These are phyloP conservation scores for Diplocarpon mali DNA, from an alignment of 2,329 filamentous ascomycete species.

Conservation along the genomic window DNA sequence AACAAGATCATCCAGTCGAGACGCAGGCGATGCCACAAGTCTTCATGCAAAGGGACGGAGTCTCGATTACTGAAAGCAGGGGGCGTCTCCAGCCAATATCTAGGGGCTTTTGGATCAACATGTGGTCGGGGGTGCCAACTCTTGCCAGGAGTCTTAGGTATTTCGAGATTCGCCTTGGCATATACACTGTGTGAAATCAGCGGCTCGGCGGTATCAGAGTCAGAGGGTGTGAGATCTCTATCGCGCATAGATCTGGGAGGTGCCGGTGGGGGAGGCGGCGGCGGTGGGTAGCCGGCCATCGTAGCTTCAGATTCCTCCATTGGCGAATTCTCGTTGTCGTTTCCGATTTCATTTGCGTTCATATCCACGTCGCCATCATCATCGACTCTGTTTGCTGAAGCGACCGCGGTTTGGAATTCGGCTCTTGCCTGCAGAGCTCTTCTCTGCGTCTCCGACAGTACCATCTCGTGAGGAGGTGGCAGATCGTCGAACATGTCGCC, in stretches of 20 bases:
- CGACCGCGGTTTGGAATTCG: neutral
- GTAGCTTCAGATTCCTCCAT: conserved; percentile 69
- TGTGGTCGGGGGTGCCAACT: conserved; percentile 29
- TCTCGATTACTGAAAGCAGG: conserved; percentile 52
- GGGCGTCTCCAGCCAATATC: conserved; percentile 81
- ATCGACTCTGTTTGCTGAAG: conserved; percentile 13
- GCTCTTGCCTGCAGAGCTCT: too few relatives aligned
- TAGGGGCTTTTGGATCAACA: conserved; percentile 49
- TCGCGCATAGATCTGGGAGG: conserved; percentile 38
- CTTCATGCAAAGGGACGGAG: conserved; percentile 62
- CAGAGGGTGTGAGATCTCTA: conserved; percentile 56
- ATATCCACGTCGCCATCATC: conserved; percentile 34
- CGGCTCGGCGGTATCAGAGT: conserved; percentile 58
- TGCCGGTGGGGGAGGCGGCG: conserved; percentile 40
- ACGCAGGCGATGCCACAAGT: conserved; percentile 79
- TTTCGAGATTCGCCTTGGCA: conserved; percentile 54
- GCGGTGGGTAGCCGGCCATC: conserved; percentile 61
- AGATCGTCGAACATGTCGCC: too few relatives aligned
- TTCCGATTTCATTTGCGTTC: conserved; percentile 33
- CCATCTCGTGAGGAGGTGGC: too few relatives aligned
- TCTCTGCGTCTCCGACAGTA: too few relatives aligned
- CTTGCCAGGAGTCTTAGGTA: conserved; percentile 68
- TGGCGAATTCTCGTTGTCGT: conserved; percentile 40
- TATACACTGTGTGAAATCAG: conserved; percentile 51
- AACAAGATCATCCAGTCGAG: conserved; percentile 93